A percentile compares a stretch with the other conserved stretches of the same genome.
phyloP scores from a whole-genome alignment of 108 stramenopile genomes.

The Stephanodiscus minutulus region DNA sequence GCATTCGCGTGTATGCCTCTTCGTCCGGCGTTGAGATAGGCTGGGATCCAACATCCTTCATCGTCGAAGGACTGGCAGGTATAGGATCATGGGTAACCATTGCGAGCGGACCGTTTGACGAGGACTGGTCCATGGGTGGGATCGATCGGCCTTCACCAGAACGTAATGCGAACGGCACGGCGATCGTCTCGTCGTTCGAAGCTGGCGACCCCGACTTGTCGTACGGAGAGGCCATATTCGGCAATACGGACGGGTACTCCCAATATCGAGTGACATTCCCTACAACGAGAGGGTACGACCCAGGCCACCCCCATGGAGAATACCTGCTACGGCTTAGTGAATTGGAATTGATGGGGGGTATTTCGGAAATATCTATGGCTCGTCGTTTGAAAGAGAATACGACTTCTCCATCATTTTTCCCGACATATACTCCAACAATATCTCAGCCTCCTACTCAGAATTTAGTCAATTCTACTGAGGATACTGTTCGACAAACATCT shows the following conservation, averaged over 20 bases:
- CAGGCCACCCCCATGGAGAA: too few relatives aligned
- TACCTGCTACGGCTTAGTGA: not conserved
- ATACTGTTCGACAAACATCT: too few relatives aligned
- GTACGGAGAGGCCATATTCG: not conserved
- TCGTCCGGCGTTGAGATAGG: not conserved
- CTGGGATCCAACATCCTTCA: not conserved
- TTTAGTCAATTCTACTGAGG: too few relatives aligned
- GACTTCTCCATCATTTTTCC: too few relatives aligned
- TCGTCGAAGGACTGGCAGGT: not conserved
- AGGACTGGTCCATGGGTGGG: not conserved
- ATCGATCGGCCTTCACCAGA: not conserved
- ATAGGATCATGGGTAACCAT: not conserved
- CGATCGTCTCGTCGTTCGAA: not conserved
- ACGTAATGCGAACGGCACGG: not conserved
- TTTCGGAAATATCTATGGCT: not conserved
- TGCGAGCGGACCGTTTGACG: not conserved
- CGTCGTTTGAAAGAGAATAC: too few relatives aligned
- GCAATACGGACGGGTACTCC: not conserved
- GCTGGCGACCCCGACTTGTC: not conserved
- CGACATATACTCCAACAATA: too few relatives aligned
- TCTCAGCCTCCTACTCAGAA: too few relatives aligned
- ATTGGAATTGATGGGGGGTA: slow-evolving; percentile 1
- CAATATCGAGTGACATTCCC: slow-evolving; percentile 2
- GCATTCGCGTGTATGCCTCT: not conserved
- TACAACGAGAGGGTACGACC: not conserved